phyloP scores from a whole-genome alignment of 768 basidiomycete species.

The Suillus bovinus region DNA sequence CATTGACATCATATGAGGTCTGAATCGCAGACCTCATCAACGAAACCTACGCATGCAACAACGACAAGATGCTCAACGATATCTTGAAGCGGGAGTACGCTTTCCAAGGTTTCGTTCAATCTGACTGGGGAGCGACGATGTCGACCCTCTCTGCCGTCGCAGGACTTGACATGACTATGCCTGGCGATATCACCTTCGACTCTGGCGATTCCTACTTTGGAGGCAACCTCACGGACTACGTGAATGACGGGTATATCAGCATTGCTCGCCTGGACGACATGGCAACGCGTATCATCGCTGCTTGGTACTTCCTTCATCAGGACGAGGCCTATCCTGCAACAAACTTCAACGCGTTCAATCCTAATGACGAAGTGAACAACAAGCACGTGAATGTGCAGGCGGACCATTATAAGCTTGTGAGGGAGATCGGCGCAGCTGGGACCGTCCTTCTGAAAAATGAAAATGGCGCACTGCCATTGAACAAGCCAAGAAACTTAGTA shows the following conservation, averaged over 20 bases:
- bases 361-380: constrained; percentile 53
- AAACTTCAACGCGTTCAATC: constrained; percentile 71
- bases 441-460: constrained; percentile 78
- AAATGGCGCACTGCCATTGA: constrained; percentile 52
- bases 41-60: constrained; percentile 74
- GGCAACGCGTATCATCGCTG: constrained; percentile 76
- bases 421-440: constrained; percentile 72
- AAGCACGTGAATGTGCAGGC: constrained; percentile 66
- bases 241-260: constrained; percentile 72
- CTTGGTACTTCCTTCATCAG: constrained; percentile 68
- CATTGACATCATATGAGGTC: constrained; percentile 8
- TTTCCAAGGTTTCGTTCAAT: constrained; percentile 79
- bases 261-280: constrained; percentile 72
- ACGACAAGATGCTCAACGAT: constrained; percentile 67
- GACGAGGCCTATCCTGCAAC: constrained; percentile 55
- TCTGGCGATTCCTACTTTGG: constrained; percentile 63
- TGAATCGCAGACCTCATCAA: constrained; percentile 56
- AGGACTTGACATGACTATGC: constrained; percentile 78
- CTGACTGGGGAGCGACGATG: constrained; percentile 69
- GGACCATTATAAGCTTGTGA: constrained; percentile 66
- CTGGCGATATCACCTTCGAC: constrained; percentile 54
- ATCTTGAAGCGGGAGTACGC: constrained; percentile 76
- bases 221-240: constrained; percentile 63
- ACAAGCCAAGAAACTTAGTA: constrained; percentile 52
- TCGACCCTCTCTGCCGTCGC: constrained; percentile 60